phyloP scores from a whole-genome alignment of 345 rosid species.

The Arabidopsis thaliana region TAIR10.1 NC_003074.8:2473501-2474000 shows the following conservation, averaged over 20 bases:
- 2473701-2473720: slow-evolving; percentile 95
- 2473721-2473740: slow-evolving; percentile 78
- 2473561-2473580: slow-evolving; percentile 68
- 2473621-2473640: slow-evolving; percentile 10
- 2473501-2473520: slow-evolving; percentile 73
- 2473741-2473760: slow-evolving; percentile 97
- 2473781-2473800: slow-evolving; percentile 1
- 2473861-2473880: slow-evolving; percentile 77
- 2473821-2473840: slow-evolving; percentile 11
- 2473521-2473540: slow-evolving; percentile 90
- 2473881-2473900: slow-evolving; percentile 77
- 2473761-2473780: slow-evolving; percentile 14
- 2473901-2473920: slow-evolving; percentile 86
- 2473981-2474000: slow-evolving; percentile 13
- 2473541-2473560: slow-evolving; percentile 80
- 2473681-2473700: slow-evolving; percentile 45
- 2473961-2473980: slow-evolving; percentile 21
- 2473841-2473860: slow-evolving; percentile 91
- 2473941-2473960: slow-evolving; percentile 16
- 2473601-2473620: slow-evolving; percentile 69
- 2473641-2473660: not conserved
- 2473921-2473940: slow-evolving; percentile 91
- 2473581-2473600: slow-evolving; percentile 78
- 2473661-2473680: slow-evolving; percentile 13
- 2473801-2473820: slow-evolving; percentile 4